Evolutionary conservation across 2,329 filamentous ascomycete genomes (phyloP), one percentile per base, ranked within the genome.

Genomic region (Ceratocystis destructans): DNA sequence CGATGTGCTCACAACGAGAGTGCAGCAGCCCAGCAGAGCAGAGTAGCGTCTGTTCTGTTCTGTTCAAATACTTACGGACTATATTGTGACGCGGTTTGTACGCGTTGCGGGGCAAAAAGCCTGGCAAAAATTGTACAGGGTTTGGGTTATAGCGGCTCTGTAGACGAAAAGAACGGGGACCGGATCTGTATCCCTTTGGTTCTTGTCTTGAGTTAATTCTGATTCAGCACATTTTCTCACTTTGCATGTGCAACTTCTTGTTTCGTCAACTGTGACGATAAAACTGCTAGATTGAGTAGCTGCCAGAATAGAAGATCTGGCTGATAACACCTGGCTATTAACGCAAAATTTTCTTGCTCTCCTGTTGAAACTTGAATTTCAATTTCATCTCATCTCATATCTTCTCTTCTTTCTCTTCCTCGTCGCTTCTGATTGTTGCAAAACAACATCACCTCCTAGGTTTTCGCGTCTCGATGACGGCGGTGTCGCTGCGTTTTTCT

Each of bases 101-200:
- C 48, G 64, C 59, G 64, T 66, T 66, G 64, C 59, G 64, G 64
- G 48, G 48, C 48, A 59, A 33, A 20, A 44, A 66, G 25, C 3
- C 22, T 8, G 5, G 22, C 12, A 12, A 17, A 48, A 48, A 17
- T 17, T 31, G 4, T 10, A 20, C 6, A 37, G 55, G 55, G 55
- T 37, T 59, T 33, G 55, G 55, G 55, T 59, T 59, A 37, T 6
- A 5, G 22, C 22, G 22, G 22, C 48, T 53, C 48, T 53, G 25
- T 28, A 53, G 17, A 37, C 28, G 37, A 20, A 28, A 15, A 5
- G 48, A 15, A 53, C 28, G 28, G 28, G 28, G 28, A 12, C 55
- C 28, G 28, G 55, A 10, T 31, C 55, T 59, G 25, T n/a, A 8
- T 59, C 33, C n/a, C n/a, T 20, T 59, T 59, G 3, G 55, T 59